These are phyloP conservation scores for Penicillium riverlandense DNA, from an alignment of 495 filamentous ascomycete genomes.

Conservation along the genomic window DNA sequence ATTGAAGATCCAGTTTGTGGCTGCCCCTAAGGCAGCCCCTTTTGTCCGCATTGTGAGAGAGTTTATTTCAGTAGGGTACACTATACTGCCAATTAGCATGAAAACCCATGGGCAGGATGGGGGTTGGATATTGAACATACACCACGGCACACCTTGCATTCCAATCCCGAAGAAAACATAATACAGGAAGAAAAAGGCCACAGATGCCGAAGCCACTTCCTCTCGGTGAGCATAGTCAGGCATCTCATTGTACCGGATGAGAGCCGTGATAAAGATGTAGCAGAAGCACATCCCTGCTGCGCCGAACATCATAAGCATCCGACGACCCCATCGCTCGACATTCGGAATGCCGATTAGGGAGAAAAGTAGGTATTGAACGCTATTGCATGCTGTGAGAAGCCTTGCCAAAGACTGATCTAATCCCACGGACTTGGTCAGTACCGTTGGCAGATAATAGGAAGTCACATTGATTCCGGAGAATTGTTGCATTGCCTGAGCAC, in stretches of 20 bases:
- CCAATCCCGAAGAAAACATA: slow-evolving; percentile 44
- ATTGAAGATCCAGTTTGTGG: slow-evolving; percentile 53
- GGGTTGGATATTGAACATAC: slow-evolving; percentile 18
- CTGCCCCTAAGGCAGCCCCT: slow-evolving; percentile 45
- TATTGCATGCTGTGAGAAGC: slow-evolving; percentile 31
- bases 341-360: slow-evolving; percentile 33
- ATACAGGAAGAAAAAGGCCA: slow-evolving; percentile 45
- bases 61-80: slow-evolving; percentile 57
- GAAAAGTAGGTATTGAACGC: slow-evolving; percentile 26
- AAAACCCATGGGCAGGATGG: slow-evolving; percentile 26
- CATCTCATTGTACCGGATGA: slow-evolving; percentile 34
- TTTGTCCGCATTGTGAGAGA: slow-evolving; percentile 49
- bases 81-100: slow-evolving; percentile 18
- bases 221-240: slow-evolving; percentile 8
- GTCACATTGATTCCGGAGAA: slow-evolving; percentile 22
- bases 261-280: slow-evolving; percentile 40
- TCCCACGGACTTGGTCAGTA: slow-evolving; percentile 11
- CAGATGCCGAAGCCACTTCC: slow-evolving; percentile 24
- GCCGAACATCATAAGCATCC: slow-evolving; percentile 30
- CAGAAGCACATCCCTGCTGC: slow-evolving; percentile 37
- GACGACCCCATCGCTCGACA: slow-evolving; percentile 33
- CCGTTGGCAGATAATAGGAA: slow-evolving; percentile 20
- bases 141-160: slow-evolving; percentile 30
- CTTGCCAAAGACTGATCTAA: slow-evolving; percentile 11
- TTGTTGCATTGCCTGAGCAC: slow-evolving; percentile 43